A percentile compares a stretch with the other conserved stretches of the same genome.
phyloP scores from a whole-genome alignment of 1,284 basidiomycete genomes.

The Anthracocystis walkeri region DNA sequence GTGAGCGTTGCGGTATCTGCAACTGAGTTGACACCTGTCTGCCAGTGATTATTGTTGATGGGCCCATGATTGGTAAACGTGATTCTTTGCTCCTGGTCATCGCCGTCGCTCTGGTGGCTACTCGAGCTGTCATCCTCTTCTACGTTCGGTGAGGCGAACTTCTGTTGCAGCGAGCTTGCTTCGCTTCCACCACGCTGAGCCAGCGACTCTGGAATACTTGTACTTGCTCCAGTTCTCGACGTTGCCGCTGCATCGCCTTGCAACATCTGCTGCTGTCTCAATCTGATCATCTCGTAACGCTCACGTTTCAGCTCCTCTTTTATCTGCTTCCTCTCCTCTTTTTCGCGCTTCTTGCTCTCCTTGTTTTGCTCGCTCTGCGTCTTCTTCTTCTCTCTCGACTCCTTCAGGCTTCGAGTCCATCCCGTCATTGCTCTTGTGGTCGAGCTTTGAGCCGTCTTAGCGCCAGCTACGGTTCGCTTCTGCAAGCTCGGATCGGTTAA shows the following conservation, averaged over 20 bases:
- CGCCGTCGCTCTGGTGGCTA: conserved; percentile 1
- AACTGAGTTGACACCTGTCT: neutral
- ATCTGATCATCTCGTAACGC: conserved; percentile 13
- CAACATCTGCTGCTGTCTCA: conserved; percentile 25
- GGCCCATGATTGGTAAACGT: conserved; percentile 11
- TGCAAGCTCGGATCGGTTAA: conserved; percentile 51
- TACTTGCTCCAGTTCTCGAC: too few relatives aligned
- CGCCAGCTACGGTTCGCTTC: conserved; percentile 9
- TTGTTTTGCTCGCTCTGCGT: conserved; percentile 8
- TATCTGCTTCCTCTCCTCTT: conserved; percentile 29
- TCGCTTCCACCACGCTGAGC: neutral
- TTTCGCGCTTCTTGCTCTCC: conserved; percentile 15
- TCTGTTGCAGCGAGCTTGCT: neutral
- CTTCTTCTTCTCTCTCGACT: conserved; percentile 14
- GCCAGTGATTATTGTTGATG: conserved; percentile 8
- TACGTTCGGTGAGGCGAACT: conserved; percentile 5
- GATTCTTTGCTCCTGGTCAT: neutral
- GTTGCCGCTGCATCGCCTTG: conserved; percentile 2
- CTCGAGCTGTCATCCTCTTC: neutral
- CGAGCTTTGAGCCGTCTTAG: conserved; percentile 19
- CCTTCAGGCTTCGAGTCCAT: conserved; percentile 10
- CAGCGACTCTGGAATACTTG: too few relatives aligned
- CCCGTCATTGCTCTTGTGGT: conserved; percentile 1
- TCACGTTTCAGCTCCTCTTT: conserved; percentile 29
- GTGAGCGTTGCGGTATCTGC: conserved; percentile 30